Evolutionary conservation across 2,329 filamentous ascomycete genomes (phyloP).

Genomic region (Colletotrichum graminicola): DNA sequence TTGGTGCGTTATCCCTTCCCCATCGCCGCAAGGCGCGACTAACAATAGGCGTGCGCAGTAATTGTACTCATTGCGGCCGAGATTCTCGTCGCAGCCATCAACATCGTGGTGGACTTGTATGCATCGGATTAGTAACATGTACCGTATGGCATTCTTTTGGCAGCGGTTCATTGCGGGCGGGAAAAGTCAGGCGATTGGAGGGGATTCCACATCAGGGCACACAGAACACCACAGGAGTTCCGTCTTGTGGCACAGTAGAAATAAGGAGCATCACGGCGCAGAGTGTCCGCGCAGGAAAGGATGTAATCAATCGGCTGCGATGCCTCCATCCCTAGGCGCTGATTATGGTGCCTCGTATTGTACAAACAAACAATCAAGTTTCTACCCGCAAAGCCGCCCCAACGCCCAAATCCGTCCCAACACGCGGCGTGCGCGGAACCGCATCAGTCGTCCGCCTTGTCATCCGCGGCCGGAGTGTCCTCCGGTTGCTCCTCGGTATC

Average conservation of each 20-base stretch:
- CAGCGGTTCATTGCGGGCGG: constrained; percentile 1
- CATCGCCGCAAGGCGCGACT: constrained; percentile 36
- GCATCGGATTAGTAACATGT: constrained; percentile 56
- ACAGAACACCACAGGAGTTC: constrained; percentile 33
- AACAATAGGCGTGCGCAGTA: constrained; percentile 64
- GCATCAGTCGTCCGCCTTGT: constrained; percentile 35
- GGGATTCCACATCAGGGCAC: constrained; percentile 24
- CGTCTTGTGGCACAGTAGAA: constrained; percentile 26
- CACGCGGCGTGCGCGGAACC: background rate
- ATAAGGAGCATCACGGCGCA: constrained; percentile 34
- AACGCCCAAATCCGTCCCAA: constrained; percentile 31
- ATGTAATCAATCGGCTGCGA: constrained; percentile 11
- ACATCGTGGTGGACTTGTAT: constrained; percentile 95
- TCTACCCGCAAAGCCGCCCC: constrained; percentile 32
- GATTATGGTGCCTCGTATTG: constrained; percentile 31
- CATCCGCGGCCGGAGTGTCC: constrained; percentile 37
- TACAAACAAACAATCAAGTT: constrained; percentile 29
- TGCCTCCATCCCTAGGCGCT: constrained; percentile 2
- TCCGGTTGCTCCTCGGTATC: constrained; percentile 56
- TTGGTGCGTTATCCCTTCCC: constrained; percentile 69
- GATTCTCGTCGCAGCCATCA: constrained; percentile 91
- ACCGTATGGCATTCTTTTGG: background rate
- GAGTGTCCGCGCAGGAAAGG: constrained; percentile 1
- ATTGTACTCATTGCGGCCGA: constrained; percentile 97
- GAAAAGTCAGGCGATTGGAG: constrained; percentile 20